Evolutionary conservation across 208 protist species (phyloP).

Genomic region (Trypanosoma platydactyli): DNA sequence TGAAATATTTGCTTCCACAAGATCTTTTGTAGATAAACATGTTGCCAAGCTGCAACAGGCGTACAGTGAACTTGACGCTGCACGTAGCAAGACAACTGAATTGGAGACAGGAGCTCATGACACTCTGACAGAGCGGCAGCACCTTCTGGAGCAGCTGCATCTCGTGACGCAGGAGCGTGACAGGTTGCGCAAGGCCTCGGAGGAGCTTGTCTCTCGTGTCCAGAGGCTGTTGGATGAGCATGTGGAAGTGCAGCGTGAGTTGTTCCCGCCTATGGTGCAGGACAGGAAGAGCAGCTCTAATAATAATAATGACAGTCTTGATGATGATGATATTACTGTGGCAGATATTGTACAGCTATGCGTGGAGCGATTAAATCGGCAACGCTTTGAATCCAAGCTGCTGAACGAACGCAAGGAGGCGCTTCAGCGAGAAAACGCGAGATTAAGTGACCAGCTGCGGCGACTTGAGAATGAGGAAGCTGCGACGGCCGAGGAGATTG

Average conservation of each 20-base stretch:
- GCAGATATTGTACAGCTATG: constrained; percentile 25
- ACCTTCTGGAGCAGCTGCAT: neutral
- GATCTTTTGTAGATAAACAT: neutral
- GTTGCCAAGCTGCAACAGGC: neutral
- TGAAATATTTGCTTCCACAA: neutral
- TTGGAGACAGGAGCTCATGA: neutral
- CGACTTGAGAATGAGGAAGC: neutral
- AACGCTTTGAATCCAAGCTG: neutral
- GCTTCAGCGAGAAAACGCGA: constrained; percentile 1
- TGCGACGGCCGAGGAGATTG: constrained; percentile 5
- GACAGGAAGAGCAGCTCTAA: too few species aligned
- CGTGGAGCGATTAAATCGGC: constrained; percentile 13
- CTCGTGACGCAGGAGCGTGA: constrained; percentile 19
- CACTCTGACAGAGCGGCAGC: neutral
- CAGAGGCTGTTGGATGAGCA: constrained; percentile 27
- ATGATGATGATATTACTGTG: constrained; percentile 13
- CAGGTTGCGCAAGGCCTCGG: constrained; percentile 12
- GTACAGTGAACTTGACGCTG: constrained; percentile 1
- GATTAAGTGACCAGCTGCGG: neutral
- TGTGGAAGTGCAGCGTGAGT: constrained; percentile 26
- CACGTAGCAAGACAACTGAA: neutral
- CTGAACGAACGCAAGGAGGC: neutral
- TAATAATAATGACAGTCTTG: too few species aligned
- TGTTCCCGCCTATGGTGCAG: constrained; percentile 3
- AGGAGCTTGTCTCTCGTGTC: constrained; percentile 29